These are phyloP conservation scores for Trichoderma cornu-damae DNA, from an alignment of 2,329 filamentous ascomycete genomes.

Conservation along the genomic window DNA sequence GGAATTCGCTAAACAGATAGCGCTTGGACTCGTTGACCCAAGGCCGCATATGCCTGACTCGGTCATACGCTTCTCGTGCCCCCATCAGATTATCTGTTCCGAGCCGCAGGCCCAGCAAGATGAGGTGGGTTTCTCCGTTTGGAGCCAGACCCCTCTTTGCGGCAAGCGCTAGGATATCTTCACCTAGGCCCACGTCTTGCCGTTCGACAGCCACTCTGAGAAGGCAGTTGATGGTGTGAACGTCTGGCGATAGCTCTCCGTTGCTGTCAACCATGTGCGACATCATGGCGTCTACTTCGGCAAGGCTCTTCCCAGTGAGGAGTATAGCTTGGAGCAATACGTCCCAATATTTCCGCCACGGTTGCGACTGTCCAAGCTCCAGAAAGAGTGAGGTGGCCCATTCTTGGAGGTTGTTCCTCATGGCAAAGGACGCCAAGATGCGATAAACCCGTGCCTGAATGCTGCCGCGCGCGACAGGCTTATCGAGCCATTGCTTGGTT, in stretches of 20 bases:
- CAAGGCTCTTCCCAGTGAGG: conserved; percentile 61
- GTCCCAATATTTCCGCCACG: conserved; percentile 60
- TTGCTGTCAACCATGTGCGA: conserved; percentile 65
- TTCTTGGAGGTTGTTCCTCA: conserved; percentile 52
- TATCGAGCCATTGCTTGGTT: conserved; percentile 63
- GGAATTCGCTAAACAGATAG: conserved; percentile 47
- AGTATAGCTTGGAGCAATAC: conserved; percentile 68
- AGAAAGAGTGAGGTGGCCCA: conserved; percentile 60
- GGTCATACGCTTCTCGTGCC: conserved; percentile 60
- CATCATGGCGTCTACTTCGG: conserved; percentile 47
- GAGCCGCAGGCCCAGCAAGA: conserved; percentile 74
- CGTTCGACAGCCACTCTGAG: conserved; percentile 67
- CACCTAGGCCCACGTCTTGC: conserved; percentile 65
- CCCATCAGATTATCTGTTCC: conserved; percentile 66
- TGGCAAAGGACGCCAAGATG: conserved; percentile 45
- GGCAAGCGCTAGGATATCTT: conserved; percentile 66
- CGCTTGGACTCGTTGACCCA: conserved; percentile 41
- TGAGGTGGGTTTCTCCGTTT: conserved; percentile 63
- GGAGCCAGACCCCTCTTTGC: conserved; percentile 59
- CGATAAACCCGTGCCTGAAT: conserved; percentile 27
- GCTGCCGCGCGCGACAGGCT: conserved; percentile 38
- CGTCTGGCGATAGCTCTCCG: conserved; percentile 53
- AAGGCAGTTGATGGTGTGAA: conserved; percentile 69
- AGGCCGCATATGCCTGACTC: conserved; percentile 30
- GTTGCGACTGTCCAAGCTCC: conserved; percentile 43